Percentiles rank a stretch among this genome's conserved stretches.
Evolutionary conservation across 2,329 filamentous ascomycete genomes (phyloP).

Genomic region (Fusarium anguioides): DNA sequence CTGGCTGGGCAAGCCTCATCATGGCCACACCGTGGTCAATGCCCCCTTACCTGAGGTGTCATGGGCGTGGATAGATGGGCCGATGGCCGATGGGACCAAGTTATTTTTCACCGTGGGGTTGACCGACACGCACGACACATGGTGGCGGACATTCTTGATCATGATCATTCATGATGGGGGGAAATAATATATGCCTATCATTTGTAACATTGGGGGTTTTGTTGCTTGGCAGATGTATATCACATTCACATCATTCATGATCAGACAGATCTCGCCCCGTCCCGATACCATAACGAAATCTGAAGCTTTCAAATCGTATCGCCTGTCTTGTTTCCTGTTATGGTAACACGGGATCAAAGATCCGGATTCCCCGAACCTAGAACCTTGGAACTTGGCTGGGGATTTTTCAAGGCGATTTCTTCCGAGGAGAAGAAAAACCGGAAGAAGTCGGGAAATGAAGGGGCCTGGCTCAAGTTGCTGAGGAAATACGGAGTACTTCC

Average conservation of each 20-base stretch:
- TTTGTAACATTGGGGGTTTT: conserved; percentile 8
- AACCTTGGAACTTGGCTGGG: conserved; percentile 12
- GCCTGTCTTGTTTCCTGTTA: conserved; percentile 22
- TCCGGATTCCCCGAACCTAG: conserved; percentile 29
- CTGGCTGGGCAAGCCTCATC: conserved; percentile 37
- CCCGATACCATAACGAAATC: background rate
- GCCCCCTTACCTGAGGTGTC: conserved; percentile 35
- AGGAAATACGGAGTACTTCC: conserved; percentile 13
- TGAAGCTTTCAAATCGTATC: background rate
- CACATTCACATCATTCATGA: conserved; percentile 6
- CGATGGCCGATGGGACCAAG: conserved; percentile 44
- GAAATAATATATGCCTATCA: conserved; percentile 3
- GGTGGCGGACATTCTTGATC: conserved; percentile 38
- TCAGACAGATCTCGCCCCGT: conserved; percentile 5
- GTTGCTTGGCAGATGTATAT: conserved; percentile 2
- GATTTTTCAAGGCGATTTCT: conserved; percentile 13
- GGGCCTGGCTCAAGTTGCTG: conserved; percentile 6
- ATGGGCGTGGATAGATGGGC: conserved; percentile 45
- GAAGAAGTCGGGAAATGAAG: conserved; percentile 18
- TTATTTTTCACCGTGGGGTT: conserved; percentile 40
- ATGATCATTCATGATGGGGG: conserved; percentile 27
- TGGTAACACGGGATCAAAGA: conserved; percentile 5
- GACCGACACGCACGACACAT: conserved; percentile 40
- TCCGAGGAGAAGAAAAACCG: conserved; percentile 2
- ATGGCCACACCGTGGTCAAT: conserved; percentile 45